Conservation (phyloP, 192 early-diverging fungal species). For the Chytriomyces sp. region DNA sequence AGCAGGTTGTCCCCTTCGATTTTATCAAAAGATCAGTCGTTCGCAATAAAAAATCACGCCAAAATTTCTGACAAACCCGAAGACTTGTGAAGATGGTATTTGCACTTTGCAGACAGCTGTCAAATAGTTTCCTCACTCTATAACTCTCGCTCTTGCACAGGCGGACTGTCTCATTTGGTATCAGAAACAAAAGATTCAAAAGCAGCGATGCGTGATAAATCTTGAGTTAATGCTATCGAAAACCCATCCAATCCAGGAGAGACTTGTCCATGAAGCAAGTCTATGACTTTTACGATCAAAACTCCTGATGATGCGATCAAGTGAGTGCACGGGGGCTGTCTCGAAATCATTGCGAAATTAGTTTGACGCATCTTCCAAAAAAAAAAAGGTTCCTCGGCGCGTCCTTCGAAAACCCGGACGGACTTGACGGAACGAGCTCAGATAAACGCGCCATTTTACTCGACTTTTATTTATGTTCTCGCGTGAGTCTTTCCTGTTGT, state of each 20-base stretch:
- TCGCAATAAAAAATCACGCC: background rate
- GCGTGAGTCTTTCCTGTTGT: conserved; percentile 33
- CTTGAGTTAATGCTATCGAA: too few species aligned
- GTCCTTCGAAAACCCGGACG: background rate
- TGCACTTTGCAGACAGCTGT: too few species aligned
- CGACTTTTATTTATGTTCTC: conserved; percentile 59
- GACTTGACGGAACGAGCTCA: background rate
- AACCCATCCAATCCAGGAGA: conserved; percentile 31
- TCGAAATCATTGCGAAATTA: conserved; percentile 10
- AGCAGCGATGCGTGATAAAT: background rate
- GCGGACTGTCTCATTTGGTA: conserved; percentile 2
- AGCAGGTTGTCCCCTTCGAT: too few species aligned
- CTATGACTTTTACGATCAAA: conserved; percentile 49
- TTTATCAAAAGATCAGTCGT: background rate
- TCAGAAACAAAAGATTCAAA: background rate
- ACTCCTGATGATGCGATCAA: conserved; percentile 38
- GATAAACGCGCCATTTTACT: conserved; percentile 49
- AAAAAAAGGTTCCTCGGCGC: background rate
- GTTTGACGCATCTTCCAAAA: conserved; percentile 25
- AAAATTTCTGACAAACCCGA: background rate
- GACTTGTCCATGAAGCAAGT: conserved; percentile 58
- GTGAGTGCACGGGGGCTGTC: conserved; percentile 8
- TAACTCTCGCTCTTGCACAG: background rate
- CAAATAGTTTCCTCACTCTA: too few species aligned
- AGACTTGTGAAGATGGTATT: background rate